Evolutionary conservation across 2,329 filamentous ascomycete genomes (phyloP), one percentile per base, ranked within the genome.

Genomic region (Venturia oleaginea): DNA sequence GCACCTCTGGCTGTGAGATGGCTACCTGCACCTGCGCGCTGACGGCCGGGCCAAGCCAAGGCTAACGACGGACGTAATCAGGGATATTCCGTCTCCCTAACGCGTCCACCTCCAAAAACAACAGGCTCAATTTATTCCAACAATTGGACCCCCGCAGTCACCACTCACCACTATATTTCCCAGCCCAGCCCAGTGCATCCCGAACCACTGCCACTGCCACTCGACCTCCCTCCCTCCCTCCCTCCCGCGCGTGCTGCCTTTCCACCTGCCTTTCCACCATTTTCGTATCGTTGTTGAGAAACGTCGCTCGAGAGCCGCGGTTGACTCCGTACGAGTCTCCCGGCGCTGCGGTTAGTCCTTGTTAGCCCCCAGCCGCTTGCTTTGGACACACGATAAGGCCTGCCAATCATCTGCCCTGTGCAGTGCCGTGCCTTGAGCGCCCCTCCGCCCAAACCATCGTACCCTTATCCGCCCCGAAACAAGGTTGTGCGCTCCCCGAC

Each of bases 371-470:
- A 32, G 51, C 24, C 51, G 48, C 48, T 13, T 19, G 11, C 51
- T 34, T 19, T 55, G 24, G 27, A 51, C 51, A 34, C 51, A 57
- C 51, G 51, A 57, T 57, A 57, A 57, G 51, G 51, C 51, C 51
- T 19, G 27, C 51, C 27, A 57, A 57, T 57, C 51, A 57, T 7
- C 27, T 15, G 15, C 27, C 15, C 17, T 27, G 46, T 22, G 15
- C 46, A 40, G 38, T 40, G 38, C 46, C 46, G 46, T 51, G 46
- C 46, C 46, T 27, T 51, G 46, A 22, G 22, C 43, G 43, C 42
- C n/a, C n/a, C n/a, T n/a, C n/a, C n/a, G n/a, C n/a, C 42, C 42
- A n/a, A 54, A 32, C 24, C 24, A 54, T 17, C 48, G 24, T 55
- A 30, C 51, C 51, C 51, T 55, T 55, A 55, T 55, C 51, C 51